Conservation (phyloP, 768 basidiomycete genomes). For the Wakefieldia striispora region DNA sequence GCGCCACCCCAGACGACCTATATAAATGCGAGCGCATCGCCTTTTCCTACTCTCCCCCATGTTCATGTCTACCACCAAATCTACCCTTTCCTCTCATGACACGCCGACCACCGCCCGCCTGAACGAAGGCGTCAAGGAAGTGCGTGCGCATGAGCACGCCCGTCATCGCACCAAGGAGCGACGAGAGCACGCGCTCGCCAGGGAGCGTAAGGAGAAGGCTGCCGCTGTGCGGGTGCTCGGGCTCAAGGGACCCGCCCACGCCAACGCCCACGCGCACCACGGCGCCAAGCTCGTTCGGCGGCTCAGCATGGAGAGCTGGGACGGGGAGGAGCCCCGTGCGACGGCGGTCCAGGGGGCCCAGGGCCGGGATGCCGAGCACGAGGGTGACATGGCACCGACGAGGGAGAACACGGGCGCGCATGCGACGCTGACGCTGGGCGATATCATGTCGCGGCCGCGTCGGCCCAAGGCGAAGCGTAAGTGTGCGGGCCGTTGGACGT, state of each 20-base stretch:
- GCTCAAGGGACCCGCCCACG: conserved; percentile 13
- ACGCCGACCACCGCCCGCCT: conserved; percentile 8
- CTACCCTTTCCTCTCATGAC: conserved; percentile 22
- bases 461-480: conserved; percentile 24
- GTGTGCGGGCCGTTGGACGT: too few relatives aligned
- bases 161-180: conserved; percentile 34
- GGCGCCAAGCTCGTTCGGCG: conserved; percentile 21
- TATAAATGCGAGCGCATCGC: conserved; percentile 25
- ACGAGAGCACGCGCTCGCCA: conserved; percentile 29
- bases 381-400: conserved; percentile 1
- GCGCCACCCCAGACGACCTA: conserved; percentile 27
- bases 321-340: conserved; percentile 18
- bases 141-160: conserved; percentile 33
- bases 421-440: conserved; percentile 25
- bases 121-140: conserved; percentile 27
- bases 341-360: not conserved
- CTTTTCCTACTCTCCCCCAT: conserved; percentile 19
- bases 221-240: conserved; percentile 14
- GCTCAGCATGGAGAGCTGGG: conserved; percentile 30
- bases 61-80: conserved; percentile 24
- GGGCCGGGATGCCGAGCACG: not conserved
- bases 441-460: conserved; percentile 25
- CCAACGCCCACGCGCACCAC: not conserved
- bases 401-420: conserved; percentile 10
- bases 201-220: conserved; percentile 32